Base-by-base conservation (phyloP, 2,329 filamentous ascomycete species). In the Fusarium tuaranense region DNA sequence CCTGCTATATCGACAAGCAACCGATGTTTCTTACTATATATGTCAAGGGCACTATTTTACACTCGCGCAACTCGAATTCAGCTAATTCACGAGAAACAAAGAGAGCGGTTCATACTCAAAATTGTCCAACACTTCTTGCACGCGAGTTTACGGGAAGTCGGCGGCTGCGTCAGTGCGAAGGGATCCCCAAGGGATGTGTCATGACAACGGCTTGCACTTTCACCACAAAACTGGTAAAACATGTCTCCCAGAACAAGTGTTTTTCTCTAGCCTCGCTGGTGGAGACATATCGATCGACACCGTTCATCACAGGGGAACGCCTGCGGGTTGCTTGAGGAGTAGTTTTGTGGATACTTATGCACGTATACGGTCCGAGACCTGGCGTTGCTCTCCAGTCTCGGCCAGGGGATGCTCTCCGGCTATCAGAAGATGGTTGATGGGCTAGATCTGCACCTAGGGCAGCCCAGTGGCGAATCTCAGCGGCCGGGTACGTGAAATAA, bases 11-110 rank as follows among this genome's bases (percentile, higher is more conserved):
- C 51, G 36, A 46, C 34, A 44, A 34, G 18, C 25, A 48, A 48
- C 10, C 30, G 38, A 39, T 38, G 30, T 65, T 18, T 70, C 18
- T 53, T 53, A 60, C 13, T 44, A 46, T 61, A 70, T 57, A 67
- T 62, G 18, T 55, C 53, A 39, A 51, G 57, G 22, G 22, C 36
- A 48, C 18, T 25, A 44, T 34, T 22, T 64, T 57, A 32, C 48
- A 53, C 48, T 20, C 18, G 27, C 48, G n/a, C 32, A 53, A 51
- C 55, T 22, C 18, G 25, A 44, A 14, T 9, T 38, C 63, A 48
- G n/a, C 38, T 59, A 36, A 65, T 59, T 65, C 25, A 16, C 13
- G 36, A 27, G 62, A 57, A 25, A 36, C 22, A 58, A 55, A 25
- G 20, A 41, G 34, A 36, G 30, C 59, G 27, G 25, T 38, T 27